Base-by-base conservation (phyloP, 768 basidiomycete genomes). In the Collybia mongolica region DNA sequence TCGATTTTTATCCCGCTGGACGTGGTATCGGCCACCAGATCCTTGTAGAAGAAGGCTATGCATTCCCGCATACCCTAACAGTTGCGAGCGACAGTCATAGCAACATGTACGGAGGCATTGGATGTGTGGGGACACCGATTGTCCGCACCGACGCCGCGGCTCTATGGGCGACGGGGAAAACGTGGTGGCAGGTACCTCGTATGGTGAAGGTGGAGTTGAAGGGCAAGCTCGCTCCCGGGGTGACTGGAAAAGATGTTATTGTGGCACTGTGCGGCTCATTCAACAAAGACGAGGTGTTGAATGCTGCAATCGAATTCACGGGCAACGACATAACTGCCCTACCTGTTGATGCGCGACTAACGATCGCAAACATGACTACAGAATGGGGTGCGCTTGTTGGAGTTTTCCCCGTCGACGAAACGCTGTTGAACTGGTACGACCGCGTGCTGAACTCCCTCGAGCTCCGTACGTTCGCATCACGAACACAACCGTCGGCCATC, bases 361-460 rank as follows among this genome's bases (percentile, higher is more conserved):
- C 96, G 0, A 98, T 98, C 57, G 77, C 94, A n/a, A 98, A 99
- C 68, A 99, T 98, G 97, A 98, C 97, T 5, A 98, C 97, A 24
- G 97, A 99, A 68, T 99, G 97, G 97, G 97, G 97, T 39, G 97
- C 97, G 2, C 80, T 99, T 2, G 94, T 83, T 6, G 97, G 97
- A 26, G 84, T 97, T 6, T 98, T 99, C 74, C 95, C 96, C 0
- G 86, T 92, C 5, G 97, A 99, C 62, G 76, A 83, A 17, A 84
- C 81, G 7, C 79, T 94, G 17, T 62, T 94, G 29, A 67, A 81
- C 22, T 99, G 95, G 95, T 99, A 98, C 65, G 88, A 91, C 39
- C 70, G 72, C 4, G 73, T 80, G 11, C 67, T 96, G 53, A 76
- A 75, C 54, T 90, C 85, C 67, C 75, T 88, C 37, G 89, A 95